These are phyloP conservation scores for Oryza rufipogon DNA, from an alignment of 176 grass and related monocot species.

Conservation along the genomic window DNA sequence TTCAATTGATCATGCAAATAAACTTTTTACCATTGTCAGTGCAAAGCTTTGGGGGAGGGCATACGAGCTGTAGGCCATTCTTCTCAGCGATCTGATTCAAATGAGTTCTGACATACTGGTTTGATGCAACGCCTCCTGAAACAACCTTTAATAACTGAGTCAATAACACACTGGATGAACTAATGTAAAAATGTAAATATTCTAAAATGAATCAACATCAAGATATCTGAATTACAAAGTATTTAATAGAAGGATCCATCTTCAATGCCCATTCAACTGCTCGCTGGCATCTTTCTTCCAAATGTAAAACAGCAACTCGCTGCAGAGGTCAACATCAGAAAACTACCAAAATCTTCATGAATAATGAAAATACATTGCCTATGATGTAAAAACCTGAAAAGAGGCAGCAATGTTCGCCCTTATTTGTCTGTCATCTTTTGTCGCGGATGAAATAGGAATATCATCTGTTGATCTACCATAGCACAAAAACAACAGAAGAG, in stretches of 20 bases:
- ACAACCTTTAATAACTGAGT: constrained; percentile 70
- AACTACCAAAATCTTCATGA: background rate
- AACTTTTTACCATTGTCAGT: constrained; percentile 89
- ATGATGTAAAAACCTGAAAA: constrained; percentile 77
- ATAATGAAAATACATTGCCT: constrained; percentile 5
- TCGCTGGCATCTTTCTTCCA: constrained; percentile 94
- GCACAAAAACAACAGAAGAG: constrained; percentile 16
- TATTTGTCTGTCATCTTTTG: constrained; percentile 61
- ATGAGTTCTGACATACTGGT: constrained; percentile 74
- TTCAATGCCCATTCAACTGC: constrained; percentile 98
- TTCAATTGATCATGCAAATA: background rate
- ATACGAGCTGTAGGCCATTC: constrained; percentile 72
- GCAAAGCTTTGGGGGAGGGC: constrained; percentile 88
- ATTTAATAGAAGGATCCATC: constrained; percentile 89
- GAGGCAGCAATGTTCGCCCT: constrained; percentile 94
- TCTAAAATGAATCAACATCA: constrained; percentile 31
- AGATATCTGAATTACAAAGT: constrained; percentile 72
- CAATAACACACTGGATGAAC: constrained; percentile 14
- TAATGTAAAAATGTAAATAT: constrained; percentile 9
- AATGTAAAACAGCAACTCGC: constrained; percentile 94
- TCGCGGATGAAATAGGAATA: constrained; percentile 67
- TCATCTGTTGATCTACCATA: constrained; percentile 53
- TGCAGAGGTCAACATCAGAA: constrained; percentile 47
- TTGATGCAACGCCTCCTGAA: constrained; percentile 97
- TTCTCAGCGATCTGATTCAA: constrained; percentile 63